Evolutionary conservation across 2,329 filamentous ascomycete species (phyloP), one percentile per base, ranked within the genome.

Genomic region (Trichoderma sp.): DNA sequence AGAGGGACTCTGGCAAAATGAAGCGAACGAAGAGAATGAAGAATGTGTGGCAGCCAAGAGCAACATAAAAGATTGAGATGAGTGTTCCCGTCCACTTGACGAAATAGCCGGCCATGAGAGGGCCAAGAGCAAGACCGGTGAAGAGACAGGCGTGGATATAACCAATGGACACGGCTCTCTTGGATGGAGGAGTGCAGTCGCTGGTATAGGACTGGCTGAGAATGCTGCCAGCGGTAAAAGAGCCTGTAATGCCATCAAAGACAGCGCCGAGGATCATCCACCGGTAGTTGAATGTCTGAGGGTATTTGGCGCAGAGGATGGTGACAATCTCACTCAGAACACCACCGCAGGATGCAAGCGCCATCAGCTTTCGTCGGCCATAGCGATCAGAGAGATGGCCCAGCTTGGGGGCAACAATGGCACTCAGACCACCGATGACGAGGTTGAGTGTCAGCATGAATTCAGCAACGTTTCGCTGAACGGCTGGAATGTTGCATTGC

Each of bases 131-230:
- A 56, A 98, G 88, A n/a, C 96, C 96, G 1, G 87, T 86, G 78
- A 97, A 98, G 10, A 99, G 83, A 73, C 91, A 94, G 13, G 93
- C 94, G 75, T 98, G 93, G 74, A 98, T 90, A 77, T 94, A 95
- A 7, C 93, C 94, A 78, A 98, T 96, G 5, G 90, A 88, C 8
- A 97, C 91, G 70, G 91, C 92, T 24, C 96, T 89, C 75, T 88
- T 88, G 34, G 91, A 90, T 0, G 94, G 92, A 4, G 91, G 84
- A 0, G 94, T 95, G 79, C 93, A 97, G 79, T 99, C 96, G 51
- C 93, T 90, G 14, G 92, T 90, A 79, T 98, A 99, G 0, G 95
- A 93, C 77, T 96, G 90, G 26, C 89, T 90, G 69, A 97, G 82
- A 24, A 90, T 82, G 56, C 91, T 91, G 32, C 90, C 91, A 0